Conservation (phyloP, 306 rosid genomes). For the Castanea crenata region DNA sequence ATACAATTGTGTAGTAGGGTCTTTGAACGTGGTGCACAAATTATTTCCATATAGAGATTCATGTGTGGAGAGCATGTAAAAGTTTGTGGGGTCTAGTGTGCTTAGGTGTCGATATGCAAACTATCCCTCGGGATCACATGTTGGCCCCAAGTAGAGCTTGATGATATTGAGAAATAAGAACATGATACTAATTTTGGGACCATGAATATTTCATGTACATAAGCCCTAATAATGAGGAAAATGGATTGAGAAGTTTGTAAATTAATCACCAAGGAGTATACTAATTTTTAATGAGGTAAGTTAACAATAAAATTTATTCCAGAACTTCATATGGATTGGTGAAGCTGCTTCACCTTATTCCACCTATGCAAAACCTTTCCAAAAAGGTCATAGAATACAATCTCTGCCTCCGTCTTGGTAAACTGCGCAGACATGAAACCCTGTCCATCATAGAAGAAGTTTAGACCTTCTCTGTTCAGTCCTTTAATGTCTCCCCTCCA, state of each 20-base stretch:
- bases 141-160: too few relatives aligned
- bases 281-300: neutral
- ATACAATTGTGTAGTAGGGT: too few relatives aligned
- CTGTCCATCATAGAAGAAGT: constrained; percentile 61
- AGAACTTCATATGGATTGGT: constrained; percentile 27
- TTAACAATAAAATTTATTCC: neutral
- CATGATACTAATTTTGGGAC: too few relatives aligned
- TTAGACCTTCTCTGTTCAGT: constrained; percentile 20
- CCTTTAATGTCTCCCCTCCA: constrained; percentile 47
- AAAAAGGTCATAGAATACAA: constrained; percentile 46
- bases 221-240: too few relatives aligned
- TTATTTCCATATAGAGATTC: too few relatives aligned
- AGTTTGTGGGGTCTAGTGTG: too few relatives aligned
- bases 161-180: too few relatives aligned
- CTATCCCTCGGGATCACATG: too few relatives aligned
- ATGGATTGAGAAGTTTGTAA: neutral
- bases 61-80: too few relatives aligned
- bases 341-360: constrained; percentile 31
- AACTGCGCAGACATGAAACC: constrained; percentile 57
- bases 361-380: constrained; percentile 38
- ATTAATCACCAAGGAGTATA: neutral
- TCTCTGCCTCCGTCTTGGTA: constrained; percentile 35
- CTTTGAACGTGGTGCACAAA: too few relatives aligned
- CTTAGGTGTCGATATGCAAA: too few relatives aligned
- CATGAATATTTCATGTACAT: too few relatives aligned